Conservation (phyloP, 495 filamentous ascomycete species). For the Lepraria neglecta region DNA sequence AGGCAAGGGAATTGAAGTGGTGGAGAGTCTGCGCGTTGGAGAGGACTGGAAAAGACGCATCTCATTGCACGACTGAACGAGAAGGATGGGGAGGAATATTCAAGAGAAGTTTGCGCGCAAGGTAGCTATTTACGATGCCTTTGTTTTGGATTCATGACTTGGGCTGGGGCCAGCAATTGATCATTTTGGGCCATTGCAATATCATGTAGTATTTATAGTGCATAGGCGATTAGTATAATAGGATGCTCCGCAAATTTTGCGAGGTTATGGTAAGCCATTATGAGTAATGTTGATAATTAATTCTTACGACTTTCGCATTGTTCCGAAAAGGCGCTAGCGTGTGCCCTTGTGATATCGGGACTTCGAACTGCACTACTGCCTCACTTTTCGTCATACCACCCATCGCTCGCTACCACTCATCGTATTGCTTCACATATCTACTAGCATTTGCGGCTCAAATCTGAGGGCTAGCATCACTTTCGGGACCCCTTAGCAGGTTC, state of each 20-base stretch:
- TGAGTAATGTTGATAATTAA: not conserved
- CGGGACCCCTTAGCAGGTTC: not conserved
- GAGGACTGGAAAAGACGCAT: conserved; percentile 80
- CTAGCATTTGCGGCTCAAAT: not conserved
- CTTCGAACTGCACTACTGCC: conserved; percentile 8
- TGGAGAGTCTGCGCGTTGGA: conserved; percentile 67
- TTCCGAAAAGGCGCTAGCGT: conserved; percentile 16
- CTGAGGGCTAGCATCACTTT: not conserved
- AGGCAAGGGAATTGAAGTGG: conserved; percentile 78
- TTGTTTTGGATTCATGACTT: conserved; percentile 4
- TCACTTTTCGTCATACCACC: conserved; percentile 9
- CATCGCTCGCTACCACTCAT: not conserved
- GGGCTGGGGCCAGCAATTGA: not conserved
- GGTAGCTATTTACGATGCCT: not conserved
- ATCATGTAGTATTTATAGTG: too few relatives aligned
- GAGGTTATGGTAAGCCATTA: not conserved
- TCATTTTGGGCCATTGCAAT: too few relatives aligned
- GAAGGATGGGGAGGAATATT: not conserved
- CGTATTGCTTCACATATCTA: not conserved
- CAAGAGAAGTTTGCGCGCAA: not conserved
- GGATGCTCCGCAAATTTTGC: not conserved
- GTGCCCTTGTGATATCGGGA: not conserved
- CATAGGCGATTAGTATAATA: not conserved
- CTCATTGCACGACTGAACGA: conserved; percentile 57
- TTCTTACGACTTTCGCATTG: not conserved